These are phyloP conservation scores for Ophiostoma ulmi DNA, from an alignment of 2,329 filamentous ascomycete genomes.

Conservation along the genomic window DNA sequence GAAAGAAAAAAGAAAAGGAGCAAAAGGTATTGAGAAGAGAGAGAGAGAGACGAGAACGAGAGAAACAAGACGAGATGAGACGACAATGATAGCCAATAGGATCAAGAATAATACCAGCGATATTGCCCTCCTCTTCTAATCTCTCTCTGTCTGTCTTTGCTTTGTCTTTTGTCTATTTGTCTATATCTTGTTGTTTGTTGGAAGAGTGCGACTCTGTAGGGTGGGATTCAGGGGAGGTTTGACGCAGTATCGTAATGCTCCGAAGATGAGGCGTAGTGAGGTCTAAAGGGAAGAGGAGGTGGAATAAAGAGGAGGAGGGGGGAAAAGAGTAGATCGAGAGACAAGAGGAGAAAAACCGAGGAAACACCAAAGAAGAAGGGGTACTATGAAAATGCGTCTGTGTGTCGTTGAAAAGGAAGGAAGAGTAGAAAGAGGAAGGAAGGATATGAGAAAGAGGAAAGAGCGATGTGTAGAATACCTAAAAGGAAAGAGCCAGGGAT, in stretches of 20 bases:
- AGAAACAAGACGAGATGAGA: not conserved
- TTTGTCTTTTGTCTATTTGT: not conserved
- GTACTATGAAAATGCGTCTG: not conserved
- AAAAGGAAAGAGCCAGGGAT: slow-evolving; percentile 4
- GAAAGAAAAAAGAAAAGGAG: not conserved
- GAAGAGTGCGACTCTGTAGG: slow-evolving; percentile 10
- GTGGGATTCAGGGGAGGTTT: slow-evolving; percentile 12
- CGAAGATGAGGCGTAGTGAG: not conserved
- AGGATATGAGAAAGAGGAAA: not conserved
- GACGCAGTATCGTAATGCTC: slow-evolving; percentile 14
- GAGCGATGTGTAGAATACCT: not conserved
- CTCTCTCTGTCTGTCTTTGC: not conserved
- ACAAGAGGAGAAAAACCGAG: not conserved
- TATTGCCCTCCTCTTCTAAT: not conserved
- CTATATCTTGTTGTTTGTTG: not conserved
- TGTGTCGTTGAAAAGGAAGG: not conserved
- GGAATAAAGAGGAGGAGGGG: not conserved
- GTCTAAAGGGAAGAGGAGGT: not conserved
- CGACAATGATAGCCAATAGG: not conserved
- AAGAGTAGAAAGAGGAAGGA: not conserved
- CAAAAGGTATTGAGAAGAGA: not conserved
- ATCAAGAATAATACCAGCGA: not conserved
- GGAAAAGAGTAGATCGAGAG: no score
- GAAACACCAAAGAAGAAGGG: not conserved
- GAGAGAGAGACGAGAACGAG: not conserved